A percentile compares a stretch with the other conserved stretches of the same genome.
Evolutionary conservation across 768 basidiomycete species (phyloP).

Genomic region (Lactarius tabidus): DNA sequence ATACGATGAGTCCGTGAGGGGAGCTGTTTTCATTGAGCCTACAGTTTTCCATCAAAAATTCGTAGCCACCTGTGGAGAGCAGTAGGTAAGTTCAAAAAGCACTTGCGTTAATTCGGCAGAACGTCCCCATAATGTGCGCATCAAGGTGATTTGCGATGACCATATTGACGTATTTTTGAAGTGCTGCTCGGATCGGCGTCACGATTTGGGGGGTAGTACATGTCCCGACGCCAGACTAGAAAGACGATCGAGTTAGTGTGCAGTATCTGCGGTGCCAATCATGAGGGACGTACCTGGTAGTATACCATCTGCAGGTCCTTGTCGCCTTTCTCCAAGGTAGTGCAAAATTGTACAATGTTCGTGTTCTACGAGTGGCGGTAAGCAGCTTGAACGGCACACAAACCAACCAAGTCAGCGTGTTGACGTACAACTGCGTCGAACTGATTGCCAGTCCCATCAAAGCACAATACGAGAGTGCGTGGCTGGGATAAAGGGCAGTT

Average conservation of each 20-base stretch:
- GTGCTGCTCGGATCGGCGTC: conserved; percentile 51
- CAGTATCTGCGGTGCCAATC: neutral
- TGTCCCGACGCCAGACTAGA: conserved; percentile 67
- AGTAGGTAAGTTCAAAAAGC: neutral
- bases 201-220: conserved; percentile 61
- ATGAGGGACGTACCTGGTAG: conserved; percentile 50
- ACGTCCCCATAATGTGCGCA: conserved; percentile 65
- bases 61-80: conserved; percentile 55
- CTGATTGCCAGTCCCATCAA: conserved; percentile 62
- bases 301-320: conserved; percentile 61
- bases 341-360: conserved; percentile 64
- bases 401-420: neutral
- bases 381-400: neutral
- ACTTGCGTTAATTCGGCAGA: neutral
- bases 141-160: conserved; percentile 60
- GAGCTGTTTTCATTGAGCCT: conserved; percentile 17
- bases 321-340: conserved; percentile 66
- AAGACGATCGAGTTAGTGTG: neutral
- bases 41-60: conserved; percentile 79
- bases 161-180: conserved; percentile 54
- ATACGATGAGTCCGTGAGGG: conserved; percentile 3
- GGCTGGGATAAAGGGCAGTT: neutral
- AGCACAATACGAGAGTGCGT: conserved; percentile 65
- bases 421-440: conserved; percentile 57
- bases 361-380: conserved; percentile 48